Evolutionary conservation across 208 protist species (phyloP).

Genomic region (Herpetomonas samuelpessoai): DNA sequence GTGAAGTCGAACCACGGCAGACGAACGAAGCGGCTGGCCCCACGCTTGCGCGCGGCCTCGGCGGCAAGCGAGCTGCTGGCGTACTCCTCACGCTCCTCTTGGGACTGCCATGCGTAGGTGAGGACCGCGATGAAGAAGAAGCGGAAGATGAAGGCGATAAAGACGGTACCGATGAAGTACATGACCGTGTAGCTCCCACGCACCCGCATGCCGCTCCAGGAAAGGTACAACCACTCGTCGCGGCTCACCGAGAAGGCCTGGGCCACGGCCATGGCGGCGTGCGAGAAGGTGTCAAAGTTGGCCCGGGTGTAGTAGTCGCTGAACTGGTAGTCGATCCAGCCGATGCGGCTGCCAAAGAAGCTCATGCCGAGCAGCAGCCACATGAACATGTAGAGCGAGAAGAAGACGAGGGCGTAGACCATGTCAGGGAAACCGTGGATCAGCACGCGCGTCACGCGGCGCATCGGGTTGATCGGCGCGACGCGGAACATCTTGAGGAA

Average conservation of each 20-base stretch:
- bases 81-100: constrained; percentile 72
- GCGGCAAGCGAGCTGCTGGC: constrained; percentile 24
- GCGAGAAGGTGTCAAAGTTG: constrained; percentile 80
- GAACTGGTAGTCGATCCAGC: constrained; percentile 41
- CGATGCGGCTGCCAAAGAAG: constrained; percentile 86
- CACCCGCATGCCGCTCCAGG: constrained; percentile 80
- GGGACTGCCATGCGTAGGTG: constrained; percentile 78
- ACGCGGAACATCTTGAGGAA: constrained; percentile 76
- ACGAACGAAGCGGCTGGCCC: constrained; percentile 14
- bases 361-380: constrained; percentile 90
- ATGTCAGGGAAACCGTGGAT: constrained; percentile 76
- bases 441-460: constrained; percentile 76
- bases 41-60: constrained; percentile 18
- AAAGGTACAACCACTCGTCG: constrained; percentile 85
- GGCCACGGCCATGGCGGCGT: constrained; percentile 76
- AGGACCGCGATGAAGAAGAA: constrained; percentile 88
- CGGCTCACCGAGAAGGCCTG: constrained; percentile 85
- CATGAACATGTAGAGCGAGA: constrained; percentile 92
- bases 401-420: constrained; percentile 81
- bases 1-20: constrained; percentile 90
- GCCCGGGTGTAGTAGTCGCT: constrained; percentile 55
- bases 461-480: constrained; percentile 50
- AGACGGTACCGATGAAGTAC: constrained; percentile 83
- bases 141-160: constrained; percentile 77
- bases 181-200: constrained; percentile 79